phyloP scores from a whole-genome alignment of 1,284 basidiomycete species.

The Leccinum pachyderme region DNA sequence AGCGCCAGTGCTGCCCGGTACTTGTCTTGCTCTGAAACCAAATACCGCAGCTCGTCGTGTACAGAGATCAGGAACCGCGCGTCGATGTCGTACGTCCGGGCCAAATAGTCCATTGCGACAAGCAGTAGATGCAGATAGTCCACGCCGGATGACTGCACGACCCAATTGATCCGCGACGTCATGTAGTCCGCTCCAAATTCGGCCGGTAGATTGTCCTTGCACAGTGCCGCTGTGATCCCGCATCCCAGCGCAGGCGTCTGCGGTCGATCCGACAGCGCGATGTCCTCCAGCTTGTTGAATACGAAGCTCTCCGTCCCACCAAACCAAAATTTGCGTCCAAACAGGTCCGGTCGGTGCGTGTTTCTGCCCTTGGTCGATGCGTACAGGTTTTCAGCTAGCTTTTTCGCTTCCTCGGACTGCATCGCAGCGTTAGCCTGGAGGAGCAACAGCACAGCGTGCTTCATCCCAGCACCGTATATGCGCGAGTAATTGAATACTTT shows the following conservation, averaged over 20 bases:
- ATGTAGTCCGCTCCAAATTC: constrained; percentile 85
- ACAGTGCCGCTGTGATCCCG: constrained; percentile 58
- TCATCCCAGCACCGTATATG: constrained; percentile 97
- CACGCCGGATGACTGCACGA: constrained; percentile 97
- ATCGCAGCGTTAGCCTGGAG: constrained; percentile 86
- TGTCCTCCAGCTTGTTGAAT: constrained; percentile 85
- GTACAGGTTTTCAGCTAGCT: constrained; percentile 85
- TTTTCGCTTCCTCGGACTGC: constrained; percentile 75
- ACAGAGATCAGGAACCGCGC: constrained; percentile 97
- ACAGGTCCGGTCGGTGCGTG: constrained; percentile 66
- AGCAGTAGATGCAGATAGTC: constrained; percentile 98
- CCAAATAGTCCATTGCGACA: constrained; percentile 91
- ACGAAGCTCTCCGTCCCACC: constrained; percentile 96
- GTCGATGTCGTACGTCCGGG: constrained; percentile 77
- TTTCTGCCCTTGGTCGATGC: constrained; percentile 93
- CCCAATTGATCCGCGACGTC: constrained; percentile 98
- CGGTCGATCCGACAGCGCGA: too few species aligned
- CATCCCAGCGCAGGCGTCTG: constrained; percentile 93
- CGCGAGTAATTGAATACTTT: constrained; percentile 99
- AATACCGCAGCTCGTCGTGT: constrained; percentile 95
- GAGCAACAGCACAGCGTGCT: constrained; percentile 88
- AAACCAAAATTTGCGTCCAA: constrained; percentile 89
- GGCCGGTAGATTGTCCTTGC: constrained; percentile 79
- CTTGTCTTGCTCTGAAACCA: constrained; percentile 85
- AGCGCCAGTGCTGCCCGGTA: constrained; percentile 91